Evolutionary conservation across 768 basidiomycete species (phyloP).

Genomic region (Fomitopsis serialis): DNA sequence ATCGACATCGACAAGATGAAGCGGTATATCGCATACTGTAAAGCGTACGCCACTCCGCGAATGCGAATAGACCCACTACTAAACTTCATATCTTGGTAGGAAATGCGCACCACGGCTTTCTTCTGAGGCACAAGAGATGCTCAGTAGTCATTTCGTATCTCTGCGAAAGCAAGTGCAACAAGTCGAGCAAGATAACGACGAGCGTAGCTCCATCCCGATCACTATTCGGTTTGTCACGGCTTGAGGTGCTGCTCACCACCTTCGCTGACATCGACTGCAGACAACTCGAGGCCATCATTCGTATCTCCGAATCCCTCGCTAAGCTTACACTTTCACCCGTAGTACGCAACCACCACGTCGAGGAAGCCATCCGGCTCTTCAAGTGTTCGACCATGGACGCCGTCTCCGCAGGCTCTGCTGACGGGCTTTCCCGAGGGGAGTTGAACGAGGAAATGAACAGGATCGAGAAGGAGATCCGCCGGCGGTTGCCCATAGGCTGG

Average conservation of each 20-base stretch:
- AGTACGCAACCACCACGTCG: constrained; percentile 90
- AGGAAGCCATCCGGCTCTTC: constrained; percentile 97
- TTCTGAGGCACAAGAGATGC: constrained; percentile 90
- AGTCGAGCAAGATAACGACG: constrained; percentile 95
- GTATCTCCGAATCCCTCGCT: constrained; percentile 94
- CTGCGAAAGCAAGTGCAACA: constrained; percentile 91
- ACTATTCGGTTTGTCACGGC: constrained; percentile 74
- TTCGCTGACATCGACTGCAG: constrained; percentile 23
- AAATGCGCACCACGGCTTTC: constrained; percentile 97
- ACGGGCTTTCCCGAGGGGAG: constrained; percentile 87
- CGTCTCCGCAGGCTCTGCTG: constrained; percentile 88
- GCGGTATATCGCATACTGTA: constrained; percentile 93
- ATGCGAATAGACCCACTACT: not conserved
- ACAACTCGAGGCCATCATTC: constrained; percentile 98
- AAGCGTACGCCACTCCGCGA: constrained; percentile 50
- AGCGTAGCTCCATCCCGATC: constrained; percentile 96
- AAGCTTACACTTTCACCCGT: constrained; percentile 86
- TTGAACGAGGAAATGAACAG: constrained; percentile 88
- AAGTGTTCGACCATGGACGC: constrained; percentile 99
- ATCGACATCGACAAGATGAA: constrained; percentile 98
- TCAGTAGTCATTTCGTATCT: constrained; percentile 92
- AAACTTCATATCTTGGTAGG: constrained; percentile 33
- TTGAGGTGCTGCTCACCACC: constrained; percentile 4
- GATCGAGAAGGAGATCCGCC: constrained; percentile 83
- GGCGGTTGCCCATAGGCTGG: constrained; percentile 90